These are phyloP conservation scores for Hibiscus tridactylites DNA, from an alignment of 345 rosid species.

Conservation along the genomic window DNA sequence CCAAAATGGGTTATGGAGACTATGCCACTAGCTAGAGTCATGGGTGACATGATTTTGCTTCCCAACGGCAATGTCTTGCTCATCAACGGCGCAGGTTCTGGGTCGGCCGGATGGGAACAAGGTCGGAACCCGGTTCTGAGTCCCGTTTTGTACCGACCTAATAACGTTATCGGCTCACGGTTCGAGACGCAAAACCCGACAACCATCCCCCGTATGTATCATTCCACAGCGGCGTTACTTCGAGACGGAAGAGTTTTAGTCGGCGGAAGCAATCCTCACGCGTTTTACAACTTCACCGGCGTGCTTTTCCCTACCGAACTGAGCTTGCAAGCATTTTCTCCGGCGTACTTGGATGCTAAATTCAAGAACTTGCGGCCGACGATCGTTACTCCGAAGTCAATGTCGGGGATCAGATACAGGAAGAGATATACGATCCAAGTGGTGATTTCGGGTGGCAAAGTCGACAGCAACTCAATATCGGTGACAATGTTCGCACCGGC, in stretches of 20 bases:
- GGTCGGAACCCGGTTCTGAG: not conserved
- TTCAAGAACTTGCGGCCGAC: slow-evolving; percentile 31
- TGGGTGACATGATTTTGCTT: slow-evolving; percentile 78
- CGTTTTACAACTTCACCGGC: slow-evolving; percentile 40
- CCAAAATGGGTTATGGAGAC: not conserved
- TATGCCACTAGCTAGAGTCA: slow-evolving; percentile 40
- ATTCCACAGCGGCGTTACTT: slow-evolving; percentile 56
- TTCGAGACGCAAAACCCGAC: slow-evolving; percentile 42
- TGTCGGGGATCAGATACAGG: slow-evolving; percentile 20
- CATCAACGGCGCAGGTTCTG: not conserved
- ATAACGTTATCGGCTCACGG: slow-evolving; percentile 23
- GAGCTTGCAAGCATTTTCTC: slow-evolving; percentile 60
- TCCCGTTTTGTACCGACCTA: slow-evolving; percentile 36
- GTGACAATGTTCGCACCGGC: slow-evolving; percentile 68
- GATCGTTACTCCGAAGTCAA: slow-evolving; percentile 25
- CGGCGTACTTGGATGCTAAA: slow-evolving; percentile 35
- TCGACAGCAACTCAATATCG: slow-evolving; percentile 14
- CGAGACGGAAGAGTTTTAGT: slow-evolving; percentile 68
- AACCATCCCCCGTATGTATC: slow-evolving; percentile 71
- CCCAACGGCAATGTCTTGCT: slow-evolving; percentile 32
- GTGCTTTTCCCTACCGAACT: slow-evolving; percentile 62
- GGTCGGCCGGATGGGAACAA: not conserved
- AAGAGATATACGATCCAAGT: slow-evolving; percentile 25
- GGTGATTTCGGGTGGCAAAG: slow-evolving; percentile 8
- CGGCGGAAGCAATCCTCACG: slow-evolving; percentile 77